These are phyloP conservation scores for Pythium diclinum DNA, from an alignment of 352 stramenopile species.

Conservation along the genomic window DNA sequence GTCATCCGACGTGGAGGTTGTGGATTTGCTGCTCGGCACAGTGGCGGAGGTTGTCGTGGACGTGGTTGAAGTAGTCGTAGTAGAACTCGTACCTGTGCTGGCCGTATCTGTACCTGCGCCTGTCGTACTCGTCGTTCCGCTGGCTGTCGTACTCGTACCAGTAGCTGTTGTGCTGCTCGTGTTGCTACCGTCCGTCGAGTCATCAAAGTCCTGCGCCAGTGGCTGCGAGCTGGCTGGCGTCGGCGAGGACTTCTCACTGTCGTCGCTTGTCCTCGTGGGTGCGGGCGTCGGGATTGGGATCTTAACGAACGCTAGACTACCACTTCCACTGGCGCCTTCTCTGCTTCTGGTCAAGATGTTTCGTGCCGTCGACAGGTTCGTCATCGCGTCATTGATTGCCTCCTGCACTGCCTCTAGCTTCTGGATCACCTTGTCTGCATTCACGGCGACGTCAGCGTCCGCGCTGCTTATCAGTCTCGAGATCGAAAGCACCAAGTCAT, in stretches of 20 bases:
- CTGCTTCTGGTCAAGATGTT: no score
- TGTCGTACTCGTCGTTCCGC: no score
- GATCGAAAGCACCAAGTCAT: no score
- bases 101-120: background rate
- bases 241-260: no score
- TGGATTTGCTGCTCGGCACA: slow-evolving; percentile 21
- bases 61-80: background rate
- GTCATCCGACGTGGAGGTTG: slow-evolving; percentile 6
- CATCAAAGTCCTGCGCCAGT: background rate
- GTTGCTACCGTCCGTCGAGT: no score
- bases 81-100: background rate
- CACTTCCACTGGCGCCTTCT: no score
- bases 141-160: no score
- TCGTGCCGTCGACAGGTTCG: background rate
- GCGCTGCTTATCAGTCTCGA: background rate
- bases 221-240: background rate
- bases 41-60: background rate
- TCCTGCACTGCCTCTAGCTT: background rate
- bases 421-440: background rate
- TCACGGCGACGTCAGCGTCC: background rate
- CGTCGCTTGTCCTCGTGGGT: background rate
- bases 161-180: background rate
- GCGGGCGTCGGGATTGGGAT: no score
- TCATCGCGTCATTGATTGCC: background rate
- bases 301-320: background rate